Conservation (phyloP, 768 basidiomycete genomes). For the Thelephora aurantiotincta region DNA sequence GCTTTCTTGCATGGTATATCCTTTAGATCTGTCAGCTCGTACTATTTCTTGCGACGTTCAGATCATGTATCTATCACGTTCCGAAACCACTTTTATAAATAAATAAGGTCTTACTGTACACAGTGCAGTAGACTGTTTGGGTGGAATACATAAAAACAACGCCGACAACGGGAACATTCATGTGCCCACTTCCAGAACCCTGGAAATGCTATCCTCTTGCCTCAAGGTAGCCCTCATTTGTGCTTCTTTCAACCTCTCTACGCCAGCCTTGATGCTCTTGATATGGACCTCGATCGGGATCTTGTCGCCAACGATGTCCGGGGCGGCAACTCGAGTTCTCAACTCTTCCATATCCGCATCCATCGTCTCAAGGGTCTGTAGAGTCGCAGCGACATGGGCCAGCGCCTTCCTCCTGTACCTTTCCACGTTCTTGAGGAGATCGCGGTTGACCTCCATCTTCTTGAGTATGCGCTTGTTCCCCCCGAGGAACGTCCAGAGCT, state of each 20-base stretch:
- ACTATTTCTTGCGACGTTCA: too few relatives aligned
- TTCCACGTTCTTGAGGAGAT: slow-evolving; percentile 38
- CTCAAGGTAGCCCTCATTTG: slow-evolving; percentile 33
- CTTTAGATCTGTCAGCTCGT: too few relatives aligned
- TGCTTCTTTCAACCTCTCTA: slow-evolving; percentile 47
- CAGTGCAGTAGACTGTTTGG: too few relatives aligned
- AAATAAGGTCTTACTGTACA: too few relatives aligned
- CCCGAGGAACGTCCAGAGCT: slow-evolving; percentile 59
- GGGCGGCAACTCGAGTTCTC: slow-evolving; percentile 55
- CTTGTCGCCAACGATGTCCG: slow-evolving; percentile 41
- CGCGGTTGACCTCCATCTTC: slow-evolving; percentile 34
- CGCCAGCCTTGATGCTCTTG: slow-evolving; percentile 49
- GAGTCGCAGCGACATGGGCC: slow-evolving; percentile 48
- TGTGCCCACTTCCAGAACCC: slow-evolving; percentile 9
- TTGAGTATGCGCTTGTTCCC: slow-evolving; percentile 37
- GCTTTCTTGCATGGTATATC: too few relatives aligned
- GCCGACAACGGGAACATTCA: too few relatives aligned
- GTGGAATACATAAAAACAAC: too few relatives aligned
- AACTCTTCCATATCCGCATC: slow-evolving; percentile 66
- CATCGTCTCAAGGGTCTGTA: slow-evolving; percentile 49
- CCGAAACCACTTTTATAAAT: too few relatives aligned
- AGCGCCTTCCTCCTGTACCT: slow-evolving; percentile 46
- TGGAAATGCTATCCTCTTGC: slow-evolving; percentile 22
- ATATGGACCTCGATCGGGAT: slow-evolving; percentile 66
- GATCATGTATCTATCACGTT: too few relatives aligned